Evolutionary conservation across 2,329 filamentous ascomycete species (phyloP).

Genomic region (Aspergillus bombycis): DNA sequence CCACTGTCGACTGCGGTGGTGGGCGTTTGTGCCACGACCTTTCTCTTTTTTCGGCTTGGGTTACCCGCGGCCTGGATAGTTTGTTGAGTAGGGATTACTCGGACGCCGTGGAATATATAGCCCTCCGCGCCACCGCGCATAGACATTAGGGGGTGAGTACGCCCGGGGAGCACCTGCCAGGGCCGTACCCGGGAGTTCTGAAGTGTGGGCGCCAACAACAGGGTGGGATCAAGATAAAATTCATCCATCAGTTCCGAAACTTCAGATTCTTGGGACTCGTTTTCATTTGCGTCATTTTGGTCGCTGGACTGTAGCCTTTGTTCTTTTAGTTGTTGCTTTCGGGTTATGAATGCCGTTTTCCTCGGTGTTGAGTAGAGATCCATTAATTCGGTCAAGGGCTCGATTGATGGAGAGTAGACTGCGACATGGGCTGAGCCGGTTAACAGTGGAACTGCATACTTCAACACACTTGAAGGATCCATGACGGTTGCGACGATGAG

Average conservation of each 20-base stretch:
- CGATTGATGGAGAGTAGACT: constrained; percentile 79
- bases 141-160: constrained; percentile 95
- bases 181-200: constrained; percentile 77
- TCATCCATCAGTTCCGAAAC: constrained; percentile 55
- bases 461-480: constrained; percentile 76
- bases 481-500: constrained; percentile 81
- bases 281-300: constrained; percentile 8
- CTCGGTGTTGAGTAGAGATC: constrained; percentile 84
- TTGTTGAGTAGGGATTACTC: constrained; percentile 77
- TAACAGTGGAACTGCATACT: constrained; percentile 75
- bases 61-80: constrained; percentile 82
- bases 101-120: constrained; percentile 82
- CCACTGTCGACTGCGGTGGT: constrained; percentile 24
- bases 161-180: constrained; percentile 89
- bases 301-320: constrained; percentile 13
- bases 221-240: constrained; percentile 84
- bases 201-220: constrained; percentile 76
- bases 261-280: constrained; percentile 35
- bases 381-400: constrained; percentile 74
- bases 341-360: constrained; percentile 68
- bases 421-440: constrained; percentile 81
- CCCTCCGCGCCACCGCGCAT: constrained; percentile 84
- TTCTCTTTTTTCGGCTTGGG: constrained; percentile 67
- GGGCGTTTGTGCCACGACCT: constrained; percentile 47
- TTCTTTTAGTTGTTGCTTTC: constrained; percentile 34